Evolutionary conservation across 73 alveolate genomes (phyloP), one percentile per base, ranked within the genome.

Genomic region (Urostyla sp.): DNA sequence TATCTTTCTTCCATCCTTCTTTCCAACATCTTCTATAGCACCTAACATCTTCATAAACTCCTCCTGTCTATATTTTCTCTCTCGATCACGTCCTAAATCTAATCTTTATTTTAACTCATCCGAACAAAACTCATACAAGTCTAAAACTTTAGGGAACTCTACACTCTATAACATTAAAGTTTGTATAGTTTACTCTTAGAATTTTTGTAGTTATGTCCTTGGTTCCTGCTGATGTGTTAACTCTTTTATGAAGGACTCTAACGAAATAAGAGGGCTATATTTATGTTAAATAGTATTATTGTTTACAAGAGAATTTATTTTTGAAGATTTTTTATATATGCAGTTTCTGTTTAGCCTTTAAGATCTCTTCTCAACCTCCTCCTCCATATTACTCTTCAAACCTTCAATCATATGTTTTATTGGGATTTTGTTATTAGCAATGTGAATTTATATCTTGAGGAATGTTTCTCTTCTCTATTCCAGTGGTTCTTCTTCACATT

Each of bases 151-250:
- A 0, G 99, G 98, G 93, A 97, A 97, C 20, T 92, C 78, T n/a
- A 97, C 99, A 34, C 37, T 59, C 72, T 55, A 55, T 7, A 20
- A 20, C 24, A 87, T 92, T 69, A 53, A 80, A 63, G 66, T 0
- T 30, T 48, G 4, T 31, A 74, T 5, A 1, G 18, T 23, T 55
- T 50, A 52, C 84, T 60, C 97, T 85, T 10, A 97, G 87, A 30
- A 97, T 95, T 82, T 97, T 97, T 23, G 99, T 94, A 37, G 94
- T 95, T 34, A 95, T 97, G 8, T 98, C 99, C 60, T 92, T 91
- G 16, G 99, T 96, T 20, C 99, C 98, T 1, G 98, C 85, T 36
- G 89, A 79, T 45, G 90, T 88, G 36, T 93, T 84, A 35, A 95
- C 98, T 52, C 81, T 81, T 88, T 97, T 97, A 99, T 99, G 96